Conservation (phyloP, 441 rosid species). For the Cnidoscolus chayamansa region DNA sequence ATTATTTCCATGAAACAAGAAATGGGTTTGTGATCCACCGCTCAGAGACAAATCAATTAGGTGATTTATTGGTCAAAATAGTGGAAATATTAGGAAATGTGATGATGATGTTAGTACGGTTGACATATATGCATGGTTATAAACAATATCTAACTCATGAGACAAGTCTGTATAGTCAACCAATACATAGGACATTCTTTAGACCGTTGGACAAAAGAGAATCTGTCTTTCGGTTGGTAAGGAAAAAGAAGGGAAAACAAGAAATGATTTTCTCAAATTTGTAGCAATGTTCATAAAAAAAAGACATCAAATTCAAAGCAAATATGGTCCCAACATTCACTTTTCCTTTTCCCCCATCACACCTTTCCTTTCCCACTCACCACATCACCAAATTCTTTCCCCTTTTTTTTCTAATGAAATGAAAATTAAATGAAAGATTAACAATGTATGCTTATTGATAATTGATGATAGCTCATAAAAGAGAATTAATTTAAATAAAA, state of each 20-base stretch:
- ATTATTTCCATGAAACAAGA: background rate
- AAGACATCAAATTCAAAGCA: background rate
- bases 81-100: background rate
- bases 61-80: background rate
- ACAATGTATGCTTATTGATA: too few species aligned
- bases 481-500: too few species aligned
- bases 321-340: background rate
- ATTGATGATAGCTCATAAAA: too few species aligned
- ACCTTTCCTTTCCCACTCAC: background rate
- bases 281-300: background rate
- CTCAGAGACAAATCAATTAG: background rate
- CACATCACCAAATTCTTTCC: background rate
- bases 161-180: background rate
- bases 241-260: background rate
- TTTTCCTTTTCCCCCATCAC: background rate
- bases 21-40: background rate
- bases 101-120: background rate
- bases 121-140: background rate
- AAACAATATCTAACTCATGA: background rate
- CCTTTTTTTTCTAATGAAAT: too few species aligned
- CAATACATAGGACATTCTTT: background rate
- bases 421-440: too few species aligned
- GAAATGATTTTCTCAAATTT: too few species aligned
- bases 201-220: background rate
- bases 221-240: slow-evolving; percentile 26